These are phyloP conservation scores for Murraya paniculata DNA, from an alignment of 345 rosid genomes.

Conservation along the genomic window DNA sequence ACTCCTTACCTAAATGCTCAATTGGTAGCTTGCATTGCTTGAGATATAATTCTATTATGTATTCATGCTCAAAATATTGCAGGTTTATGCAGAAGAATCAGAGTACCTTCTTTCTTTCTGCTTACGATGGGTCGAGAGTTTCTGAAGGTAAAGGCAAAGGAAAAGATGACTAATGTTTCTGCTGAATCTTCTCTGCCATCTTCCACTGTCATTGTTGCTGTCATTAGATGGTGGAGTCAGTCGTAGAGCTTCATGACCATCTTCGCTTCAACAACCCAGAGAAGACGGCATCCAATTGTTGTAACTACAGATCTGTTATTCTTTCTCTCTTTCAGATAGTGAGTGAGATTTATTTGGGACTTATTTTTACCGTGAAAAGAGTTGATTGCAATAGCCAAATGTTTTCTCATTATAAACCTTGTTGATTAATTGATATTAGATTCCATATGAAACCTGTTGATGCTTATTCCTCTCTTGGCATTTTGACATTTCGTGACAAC, in stretches of 20 bases:
- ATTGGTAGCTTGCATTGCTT: background rate
- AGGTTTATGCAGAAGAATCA: slow-evolving; percentile 97
- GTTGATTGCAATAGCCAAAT: background rate
- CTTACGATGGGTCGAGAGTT: slow-evolving; percentile 56
- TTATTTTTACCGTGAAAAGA: background rate
- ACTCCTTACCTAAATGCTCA: background rate
- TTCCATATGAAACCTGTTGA: background rate
- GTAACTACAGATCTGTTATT: slow-evolving; percentile 30
- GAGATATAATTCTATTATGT: background rate
- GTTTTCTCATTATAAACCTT: background rate
- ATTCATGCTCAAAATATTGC: slow-evolving; percentile 8
- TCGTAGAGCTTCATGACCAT: slow-evolving; percentile 1
- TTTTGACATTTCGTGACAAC: background rate
- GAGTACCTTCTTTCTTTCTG: slow-evolving; percentile 64
- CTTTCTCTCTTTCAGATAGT: background rate
- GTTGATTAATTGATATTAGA: background rate
- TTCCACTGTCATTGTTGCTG: background rate
- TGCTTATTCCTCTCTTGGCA: background rate
- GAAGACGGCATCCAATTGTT: slow-evolving; percentile 24
- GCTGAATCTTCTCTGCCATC: background rate
- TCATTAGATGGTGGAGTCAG: slow-evolving; percentile 2
- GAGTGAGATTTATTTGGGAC: background rate
- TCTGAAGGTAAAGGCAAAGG: slow-evolving; percentile 72
- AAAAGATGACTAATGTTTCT: slow-evolving; percentile 50
- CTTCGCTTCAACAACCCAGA: slow-evolving; percentile 2